phyloP scores from a whole-genome alignment of 306 rosid genomes.

The Vigna radiata region DNA sequence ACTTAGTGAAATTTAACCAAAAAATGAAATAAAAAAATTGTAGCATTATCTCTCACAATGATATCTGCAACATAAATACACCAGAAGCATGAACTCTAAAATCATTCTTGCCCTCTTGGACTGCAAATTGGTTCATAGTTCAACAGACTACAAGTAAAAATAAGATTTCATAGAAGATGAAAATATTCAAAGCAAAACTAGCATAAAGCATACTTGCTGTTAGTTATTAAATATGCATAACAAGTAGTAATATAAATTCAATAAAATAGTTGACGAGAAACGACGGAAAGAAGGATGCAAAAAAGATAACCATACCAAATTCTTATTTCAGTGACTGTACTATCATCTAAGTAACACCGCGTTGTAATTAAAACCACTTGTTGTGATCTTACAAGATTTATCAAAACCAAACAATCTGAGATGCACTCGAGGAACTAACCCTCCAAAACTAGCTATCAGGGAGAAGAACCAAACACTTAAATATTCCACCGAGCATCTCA shows the following conservation, averaged over 20 bases:
- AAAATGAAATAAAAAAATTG: slow-evolving; percentile 31
- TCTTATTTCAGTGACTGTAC: not conserved
- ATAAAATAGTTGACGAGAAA: not conserved
- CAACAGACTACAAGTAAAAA: slow-evolving; percentile 23
- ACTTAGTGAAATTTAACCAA: slow-evolving; percentile 7
- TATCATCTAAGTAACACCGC: slow-evolving; percentile 16
- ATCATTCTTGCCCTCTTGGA: not conserved
- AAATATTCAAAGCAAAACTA: slow-evolving; percentile 12
- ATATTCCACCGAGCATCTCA: too few species aligned
- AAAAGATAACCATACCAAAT: not conserved
- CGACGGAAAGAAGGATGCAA: not conserved
- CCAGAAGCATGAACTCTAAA: not conserved
- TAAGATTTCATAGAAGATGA: slow-evolving; percentile 7
- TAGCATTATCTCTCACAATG: slow-evolving; percentile 21
- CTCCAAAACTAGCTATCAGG: too few species aligned
- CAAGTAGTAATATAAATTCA: not conserved
- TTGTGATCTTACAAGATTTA: slow-evolving; percentile 6
- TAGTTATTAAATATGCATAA: slow-evolving; percentile 5
- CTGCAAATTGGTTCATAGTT: slow-evolving; percentile 31
- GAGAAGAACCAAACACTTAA: too few species aligned
- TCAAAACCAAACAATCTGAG: not conserved
- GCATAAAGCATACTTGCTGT: not conserved
- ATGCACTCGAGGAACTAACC: too few species aligned
- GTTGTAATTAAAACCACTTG: slow-evolving; percentile 17
- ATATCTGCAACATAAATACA: not conserved